phyloP scores from a whole-genome alignment of 148 eudicot species.

The Polygonum aviculare region DNA sequence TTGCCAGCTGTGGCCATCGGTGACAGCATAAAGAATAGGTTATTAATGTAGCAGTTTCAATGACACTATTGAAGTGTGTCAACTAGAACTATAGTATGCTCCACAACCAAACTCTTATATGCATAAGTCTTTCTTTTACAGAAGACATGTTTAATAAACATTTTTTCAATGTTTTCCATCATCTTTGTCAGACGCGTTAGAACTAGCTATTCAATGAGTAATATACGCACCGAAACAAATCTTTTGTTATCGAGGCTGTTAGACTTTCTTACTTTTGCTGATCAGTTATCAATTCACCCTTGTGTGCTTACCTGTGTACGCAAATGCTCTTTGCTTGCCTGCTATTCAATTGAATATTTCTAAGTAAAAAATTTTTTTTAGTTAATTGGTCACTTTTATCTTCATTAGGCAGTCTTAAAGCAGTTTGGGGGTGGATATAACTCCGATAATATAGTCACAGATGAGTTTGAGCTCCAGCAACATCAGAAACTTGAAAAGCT shows the following conservation, averaged over 20 bases:
- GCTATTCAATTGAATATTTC: neutral
- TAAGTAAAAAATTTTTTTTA: neutral
- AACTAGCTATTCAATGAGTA: neutral
- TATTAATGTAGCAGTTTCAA: neutral
- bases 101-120: neutral
- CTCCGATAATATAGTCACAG: slow-evolving; percentile 64
- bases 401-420: slow-evolving; percentile 76
- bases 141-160: neutral
- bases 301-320: neutral
- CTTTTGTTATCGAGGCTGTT: neutral
- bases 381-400: neutral
- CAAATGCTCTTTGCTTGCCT: neutral
- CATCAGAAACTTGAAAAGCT: slow-evolving; percentile 97
- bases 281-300: neutral
- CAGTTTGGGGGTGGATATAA: slow-evolving; percentile 88
- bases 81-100: neutral
- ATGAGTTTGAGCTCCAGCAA: slow-evolving; percentile 74
- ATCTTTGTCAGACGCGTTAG: neutral
- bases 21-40: neutral
- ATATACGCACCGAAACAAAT: neutral
- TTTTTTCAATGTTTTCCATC: neutral
- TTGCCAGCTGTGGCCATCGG: neutral
- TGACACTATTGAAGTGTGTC: neutral
- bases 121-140: neutral
- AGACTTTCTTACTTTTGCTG: neutral